A percentile compares a stretch with the other conserved stretches of the same genome.
These are phyloP conservation scores for Ogataea angusta DNA, from an alignment of 805 yeast genomes.

Conservation along the genomic window DNA sequence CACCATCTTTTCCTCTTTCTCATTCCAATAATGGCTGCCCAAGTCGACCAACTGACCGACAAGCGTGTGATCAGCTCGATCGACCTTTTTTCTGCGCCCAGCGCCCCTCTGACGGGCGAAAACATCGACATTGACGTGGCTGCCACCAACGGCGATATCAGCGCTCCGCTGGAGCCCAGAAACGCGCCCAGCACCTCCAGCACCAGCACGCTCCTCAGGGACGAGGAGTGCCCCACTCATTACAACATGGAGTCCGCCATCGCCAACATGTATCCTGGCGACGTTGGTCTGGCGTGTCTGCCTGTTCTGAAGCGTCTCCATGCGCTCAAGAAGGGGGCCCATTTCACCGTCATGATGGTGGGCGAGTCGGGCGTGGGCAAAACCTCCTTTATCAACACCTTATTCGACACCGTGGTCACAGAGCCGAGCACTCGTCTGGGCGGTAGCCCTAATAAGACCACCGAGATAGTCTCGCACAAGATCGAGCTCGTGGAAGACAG, in stretches of 20 bases:
- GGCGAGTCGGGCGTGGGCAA: constrained; percentile 88
- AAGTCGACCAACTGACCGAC: constrained; percentile 11
- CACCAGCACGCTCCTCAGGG: constrained; percentile 14
- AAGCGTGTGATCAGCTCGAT: constrained; percentile 20
- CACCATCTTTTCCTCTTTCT: constrained; percentile 1
- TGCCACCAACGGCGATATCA: constrained; percentile 7
- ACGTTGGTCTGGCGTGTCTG: constrained; percentile 29
- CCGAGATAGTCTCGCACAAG: constrained; percentile 34
- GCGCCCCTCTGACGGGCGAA: constrained; percentile 16
- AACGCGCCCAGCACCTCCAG: constrained; percentile 15
- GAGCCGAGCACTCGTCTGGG: constrained; percentile 21
- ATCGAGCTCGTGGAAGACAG: constrained; percentile 58
- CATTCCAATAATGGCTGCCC: constrained; percentile 12
- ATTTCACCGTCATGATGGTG: constrained; percentile 77
- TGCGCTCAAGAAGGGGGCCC: constrained; percentile 56
- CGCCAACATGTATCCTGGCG: constrained; percentile 22
- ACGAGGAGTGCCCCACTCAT: constrained; percentile 20
- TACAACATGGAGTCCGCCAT: constrained; percentile 30
- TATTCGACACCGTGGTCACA: constrained; percentile 53
- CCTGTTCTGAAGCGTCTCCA: constrained; percentile 30
- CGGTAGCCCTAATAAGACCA: constrained; percentile 32
- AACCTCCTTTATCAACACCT: constrained; percentile 75
- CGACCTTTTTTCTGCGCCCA: constrained; percentile 20
- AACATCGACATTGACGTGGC: constrained; percentile 12
- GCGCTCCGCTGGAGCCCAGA: constrained; percentile 8